A percentile compares a stretch with the other conserved stretches of the same genome.
phyloP scores from a whole-genome alignment of 441 rosid species.

The Populus hybrid region DNA sequence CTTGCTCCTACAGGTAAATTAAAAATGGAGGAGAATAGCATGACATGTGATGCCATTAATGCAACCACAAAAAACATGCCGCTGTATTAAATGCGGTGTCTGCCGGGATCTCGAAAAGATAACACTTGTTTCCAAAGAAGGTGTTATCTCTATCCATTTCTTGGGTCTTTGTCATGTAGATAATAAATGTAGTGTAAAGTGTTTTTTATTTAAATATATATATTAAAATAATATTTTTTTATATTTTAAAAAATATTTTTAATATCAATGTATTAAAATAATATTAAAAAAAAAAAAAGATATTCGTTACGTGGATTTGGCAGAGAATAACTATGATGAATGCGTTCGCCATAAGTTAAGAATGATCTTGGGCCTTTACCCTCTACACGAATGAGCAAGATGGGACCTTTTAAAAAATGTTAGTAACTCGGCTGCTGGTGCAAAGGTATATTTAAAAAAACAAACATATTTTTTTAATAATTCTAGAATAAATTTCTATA shows the following conservation, averaged over 20 bases:
- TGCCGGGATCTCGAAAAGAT: background rate
- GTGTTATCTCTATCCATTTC: background rate
- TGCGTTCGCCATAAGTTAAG: background rate
- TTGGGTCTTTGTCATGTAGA: background rate
- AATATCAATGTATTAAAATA: no score
- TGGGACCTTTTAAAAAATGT: no score
- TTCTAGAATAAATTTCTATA: no score
- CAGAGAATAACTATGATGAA: background rate
- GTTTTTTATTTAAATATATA: no score
- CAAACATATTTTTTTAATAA: no score
- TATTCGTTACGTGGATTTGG: background rate
- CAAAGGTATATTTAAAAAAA: no score
- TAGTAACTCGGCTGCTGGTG: no score
- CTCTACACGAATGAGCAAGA: no score
- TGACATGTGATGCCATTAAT: constrained; percentile 24
- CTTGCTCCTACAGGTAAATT: background rate
- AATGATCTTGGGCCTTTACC: background rate
- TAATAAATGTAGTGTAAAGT: no score
- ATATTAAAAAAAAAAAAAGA: no score
- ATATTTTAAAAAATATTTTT: no score
- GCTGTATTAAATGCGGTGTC: background rate
- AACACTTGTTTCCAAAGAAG: background rate
- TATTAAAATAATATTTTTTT: no score
- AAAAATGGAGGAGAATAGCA: background rate
- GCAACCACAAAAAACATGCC: background rate